Evolutionary conservation across 768 basidiomycete genomes (phyloP), one percentile per base, ranked within the genome.

Genomic region (Rhodotorula graminis): DNA sequence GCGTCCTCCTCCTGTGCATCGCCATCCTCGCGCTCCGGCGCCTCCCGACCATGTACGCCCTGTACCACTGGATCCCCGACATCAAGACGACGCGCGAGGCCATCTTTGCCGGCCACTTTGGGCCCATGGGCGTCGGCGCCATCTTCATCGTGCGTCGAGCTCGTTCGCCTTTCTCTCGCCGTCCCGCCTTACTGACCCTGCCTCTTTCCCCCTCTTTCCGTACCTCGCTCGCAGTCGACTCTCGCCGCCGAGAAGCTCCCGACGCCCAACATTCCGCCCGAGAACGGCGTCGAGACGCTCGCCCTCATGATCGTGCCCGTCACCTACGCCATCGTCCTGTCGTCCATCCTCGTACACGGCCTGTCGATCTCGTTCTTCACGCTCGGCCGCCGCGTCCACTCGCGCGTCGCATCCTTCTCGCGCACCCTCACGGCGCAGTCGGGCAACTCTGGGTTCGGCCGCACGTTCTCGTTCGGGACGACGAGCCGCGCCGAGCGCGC

Each of bases 51-150:
- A 90, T 98, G 81, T 83, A 96, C 37, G 87, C 86, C 0, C 80
- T 94, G 53, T 96, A 95, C 82, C 88, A 84, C 78, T 97, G 89
- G 86, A 95, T 98, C 70, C 96, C 96, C 1, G 95, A 99, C 79
- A 86, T 98, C 77, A 96, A 95, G 83, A 97, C 90, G 0, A 86
- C 93, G 72, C 85, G 92, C 58, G 96, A 99, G 81, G 95, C 96
- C 0, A 75, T 94, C 8, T 99, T 99, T 81, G 89, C 87, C 53
- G 96, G 96, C 0, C 94, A 97, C 82, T 99, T 69, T 63, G 69
- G 71, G 12, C 81, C 92, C 84, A 93, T 96, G 90, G 94, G 94
- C 64, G 93, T 96, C 85, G 92, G 93, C 56, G 95, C 92, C 21
- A 85, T 99, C 64, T 99, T 96, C 84, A 97, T 97, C 71, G 80